These are phyloP conservation scores for Thyridium curvatum DNA, from an alignment of 2,329 filamentous ascomycete genomes.

Conservation along the genomic window DNA sequence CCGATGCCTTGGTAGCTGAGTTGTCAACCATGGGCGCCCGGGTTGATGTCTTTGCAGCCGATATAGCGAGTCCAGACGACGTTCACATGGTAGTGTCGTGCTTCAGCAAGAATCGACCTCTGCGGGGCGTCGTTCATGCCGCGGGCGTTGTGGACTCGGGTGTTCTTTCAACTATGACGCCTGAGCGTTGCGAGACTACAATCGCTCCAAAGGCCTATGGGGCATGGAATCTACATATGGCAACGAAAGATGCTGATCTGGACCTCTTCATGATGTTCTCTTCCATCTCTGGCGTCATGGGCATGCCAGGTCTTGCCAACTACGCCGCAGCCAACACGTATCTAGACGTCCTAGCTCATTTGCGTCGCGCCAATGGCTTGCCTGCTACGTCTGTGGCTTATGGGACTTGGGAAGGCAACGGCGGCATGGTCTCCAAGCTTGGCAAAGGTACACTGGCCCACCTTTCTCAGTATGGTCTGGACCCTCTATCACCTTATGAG, in stretches of 20 bases:
- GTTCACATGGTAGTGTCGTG: constrained; percentile 13
- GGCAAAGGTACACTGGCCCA: constrained; percentile 9
- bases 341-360: constrained; percentile 30
- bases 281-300: constrained; percentile 21
- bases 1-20: constrained; percentile 13
- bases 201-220: constrained; percentile 22
- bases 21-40: constrained; percentile 14
- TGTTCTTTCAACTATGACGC: constrained; percentile 18
- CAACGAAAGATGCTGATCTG: constrained; percentile 8
- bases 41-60: constrained; percentile 14
- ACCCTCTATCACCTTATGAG: constrained; percentile 9
- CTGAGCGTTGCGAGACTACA: constrained; percentile 13
- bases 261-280: constrained; percentile 23
- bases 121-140: constrained; percentile 21
- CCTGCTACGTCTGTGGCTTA: constrained; percentile 25
- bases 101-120: constrained; percentile 16
- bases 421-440: constrained; percentile 18
- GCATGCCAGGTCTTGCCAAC: constrained; percentile 28
- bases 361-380: constrained; percentile 24
- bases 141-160: constrained; percentile 19
- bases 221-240: constrained; percentile 21
- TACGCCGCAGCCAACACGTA: constrained; percentile 34
- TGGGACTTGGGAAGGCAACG: constrained; percentile 17
- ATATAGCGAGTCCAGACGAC: constrained; percentile 14
- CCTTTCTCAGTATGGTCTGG: constrained; percentile 16